These are phyloP conservation scores for Aureobasidium pullulans DNA, from an alignment of 2,329 filamentous ascomycete species.

Conservation along the genomic window DNA sequence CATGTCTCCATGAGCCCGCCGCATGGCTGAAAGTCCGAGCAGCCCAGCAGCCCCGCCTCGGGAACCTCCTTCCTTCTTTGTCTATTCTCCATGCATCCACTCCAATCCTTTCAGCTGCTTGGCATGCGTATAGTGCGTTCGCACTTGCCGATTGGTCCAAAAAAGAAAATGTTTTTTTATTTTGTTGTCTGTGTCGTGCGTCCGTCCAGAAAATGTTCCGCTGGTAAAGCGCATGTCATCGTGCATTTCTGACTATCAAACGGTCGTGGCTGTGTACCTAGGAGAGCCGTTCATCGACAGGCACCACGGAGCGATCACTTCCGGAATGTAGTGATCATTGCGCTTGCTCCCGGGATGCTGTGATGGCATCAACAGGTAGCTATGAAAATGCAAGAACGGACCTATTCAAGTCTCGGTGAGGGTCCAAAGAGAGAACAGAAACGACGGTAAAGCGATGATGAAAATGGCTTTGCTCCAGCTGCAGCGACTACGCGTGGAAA, in stretches of 20 bases:
- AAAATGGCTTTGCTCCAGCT: no score
- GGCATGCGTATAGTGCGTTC: neutral
- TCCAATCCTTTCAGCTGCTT: neutral
- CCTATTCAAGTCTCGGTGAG: no score
- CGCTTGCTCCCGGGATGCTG: neutral
- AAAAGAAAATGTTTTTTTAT: neutral
- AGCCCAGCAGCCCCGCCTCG: neutral
- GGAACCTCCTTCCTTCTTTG: neutral
- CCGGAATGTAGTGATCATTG: neutral
- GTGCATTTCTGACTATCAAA: neutral
- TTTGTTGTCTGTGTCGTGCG: neutral
- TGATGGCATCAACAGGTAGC: no score
- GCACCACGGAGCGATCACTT: neutral
- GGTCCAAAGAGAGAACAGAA: no score
- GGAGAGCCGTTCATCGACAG: neutral
- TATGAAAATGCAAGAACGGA: no score
- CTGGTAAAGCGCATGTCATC: neutral
- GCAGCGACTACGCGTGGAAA: no score
- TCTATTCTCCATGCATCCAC: neutral
- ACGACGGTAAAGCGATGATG: no score
- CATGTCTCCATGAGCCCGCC: neutral
- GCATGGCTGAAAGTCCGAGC: neutral
- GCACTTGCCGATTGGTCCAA: neutral
- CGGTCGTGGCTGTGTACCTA: slow-evolving; percentile 8
- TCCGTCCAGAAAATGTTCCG: neutral